Evolutionary conservation across 495 filamentous ascomycete species (phyloP).

Genomic region (Tuber borchii): DNA sequence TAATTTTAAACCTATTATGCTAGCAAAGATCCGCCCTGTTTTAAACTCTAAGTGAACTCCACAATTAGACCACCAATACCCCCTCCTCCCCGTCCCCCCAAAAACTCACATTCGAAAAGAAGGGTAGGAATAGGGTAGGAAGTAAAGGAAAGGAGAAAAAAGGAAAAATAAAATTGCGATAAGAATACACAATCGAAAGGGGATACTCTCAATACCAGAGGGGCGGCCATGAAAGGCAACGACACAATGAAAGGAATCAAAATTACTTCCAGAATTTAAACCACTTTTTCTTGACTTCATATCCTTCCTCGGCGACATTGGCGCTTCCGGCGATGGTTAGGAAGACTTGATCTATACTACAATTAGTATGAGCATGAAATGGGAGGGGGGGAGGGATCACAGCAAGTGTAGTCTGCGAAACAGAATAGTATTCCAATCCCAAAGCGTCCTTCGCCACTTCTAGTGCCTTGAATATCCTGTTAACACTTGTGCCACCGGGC

Average conservation of each 20-base stretch:
- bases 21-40: not conserved
- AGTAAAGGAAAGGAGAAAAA: not conserved
- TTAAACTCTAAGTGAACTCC: not conserved
- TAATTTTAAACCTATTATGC: not conserved
- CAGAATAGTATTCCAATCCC: conserved; percentile 71
- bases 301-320: conserved; percentile 71
- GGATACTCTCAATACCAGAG: not conserved
- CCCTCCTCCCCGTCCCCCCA: not conserved
- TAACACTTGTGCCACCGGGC: conserved; percentile 49
- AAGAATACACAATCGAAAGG: not conserved
- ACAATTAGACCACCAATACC: not conserved
- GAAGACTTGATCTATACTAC: conserved; percentile 75
- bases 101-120: not conserved
- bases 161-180: not conserved
- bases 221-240: not conserved
- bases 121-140: not conserved
- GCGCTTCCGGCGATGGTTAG: conserved; percentile 70
- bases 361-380: conserved; percentile 4
- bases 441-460: conserved; percentile 60
- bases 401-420: conserved; percentile 62
- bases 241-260: not conserved
- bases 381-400: not conserved
- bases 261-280: not conserved
- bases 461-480: conserved; percentile 57
- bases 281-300: conserved; percentile 44